Base-by-base conservation (phyloP, 1,284 basidiomycete genomes). In the Ceratobasidium sp. region DNA sequence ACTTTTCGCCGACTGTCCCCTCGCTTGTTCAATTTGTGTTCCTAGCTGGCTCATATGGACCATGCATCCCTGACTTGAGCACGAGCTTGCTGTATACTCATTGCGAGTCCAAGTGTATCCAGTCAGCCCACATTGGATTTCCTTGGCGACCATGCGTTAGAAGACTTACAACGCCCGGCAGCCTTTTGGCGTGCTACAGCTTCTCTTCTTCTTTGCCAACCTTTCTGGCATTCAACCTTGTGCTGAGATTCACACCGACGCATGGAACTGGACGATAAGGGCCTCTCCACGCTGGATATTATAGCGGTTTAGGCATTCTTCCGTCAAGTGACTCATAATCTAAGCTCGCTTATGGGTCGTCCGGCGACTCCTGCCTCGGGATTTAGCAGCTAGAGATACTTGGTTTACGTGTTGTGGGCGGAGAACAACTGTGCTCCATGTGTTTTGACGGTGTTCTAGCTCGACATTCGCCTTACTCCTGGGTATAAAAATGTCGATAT, bases 191-290 rank as follows among this genome's bases (percentile, higher is more conserved):
- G 46, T 33, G 27, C 59, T 2, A 67, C n/a, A 5, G 44, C 20
- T 67, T 67, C 65, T 50, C 23, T 50, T 30, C 64, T 66, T 50
- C 65, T 67, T 46, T 50, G 65, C 65, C 65, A 67, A 67, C 46
- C 65, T 23, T 50, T 50, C 46, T 12, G n/a, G 18, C 65, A 33
- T 67, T 46, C 46, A 67, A 67, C 65, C 65, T 67, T 67, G 65
- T 67, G 65, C 65, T 50, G 46, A 30, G 27, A n/a, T 50, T 50
- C 65, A 67, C 65, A 33, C n/a, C 18, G 27, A 30, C 65, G 46
- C 65, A 67, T 67, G 65, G 65, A 30, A 46, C 14, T 27, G 2
- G 38, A 46, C 33, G 65, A 67, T 67, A 67, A 67, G 65, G 30
- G n/a, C 44, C 27, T 67, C 27, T 67, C 44, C 65, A 46, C 65